A percentile compares a stretch with the other conserved stretches of the same genome.
phyloP scores from a whole-genome alignment of 768 basidiomycete species.

The Suillus luteus region DNA sequence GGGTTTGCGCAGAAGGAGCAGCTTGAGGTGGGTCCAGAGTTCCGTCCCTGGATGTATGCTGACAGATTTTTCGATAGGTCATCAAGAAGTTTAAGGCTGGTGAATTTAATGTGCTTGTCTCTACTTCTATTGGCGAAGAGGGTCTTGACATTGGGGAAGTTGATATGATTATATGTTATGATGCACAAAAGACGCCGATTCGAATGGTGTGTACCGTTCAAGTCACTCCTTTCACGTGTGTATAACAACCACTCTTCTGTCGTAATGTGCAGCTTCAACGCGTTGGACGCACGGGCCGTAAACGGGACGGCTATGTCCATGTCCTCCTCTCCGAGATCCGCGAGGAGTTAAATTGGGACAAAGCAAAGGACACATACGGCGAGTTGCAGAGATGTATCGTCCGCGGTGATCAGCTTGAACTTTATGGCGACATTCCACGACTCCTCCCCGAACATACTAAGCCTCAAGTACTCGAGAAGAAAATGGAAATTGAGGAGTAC shows the following conservation, averaged over 20 bases:
- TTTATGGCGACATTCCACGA: conserved; percentile 90
- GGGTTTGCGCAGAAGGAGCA: conserved; percentile 93
- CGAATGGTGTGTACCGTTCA: conserved; percentile 73
- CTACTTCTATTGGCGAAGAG: conserved; percentile 97
- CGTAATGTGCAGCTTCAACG: conserved; percentile 76
- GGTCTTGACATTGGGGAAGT: conserved; percentile 98
- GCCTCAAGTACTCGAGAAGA: conserved; percentile 77
- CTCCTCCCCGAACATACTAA: conserved; percentile 78
- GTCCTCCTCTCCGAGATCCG: conserved; percentile 88
- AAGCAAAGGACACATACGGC: conserved; percentile 82
- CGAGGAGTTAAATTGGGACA: conserved; percentile 89
- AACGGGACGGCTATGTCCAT: conserved; percentile 86
- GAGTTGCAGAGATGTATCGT: conserved; percentile 88
- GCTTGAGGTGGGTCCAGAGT: conserved; percentile 60
- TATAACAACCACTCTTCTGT: conserved; percentile 13
- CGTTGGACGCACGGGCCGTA: conserved; percentile 92
- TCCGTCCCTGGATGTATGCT: conserved; percentile 9
- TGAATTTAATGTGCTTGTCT: conserved; percentile 88
- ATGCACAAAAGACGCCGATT: conserved; percentile 93
- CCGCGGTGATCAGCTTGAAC: conserved; percentile 82
- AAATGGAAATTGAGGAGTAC: conserved; percentile 80
- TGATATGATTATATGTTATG: conserved; percentile 94
- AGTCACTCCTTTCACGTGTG: not conserved
- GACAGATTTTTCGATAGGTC: conserved; percentile 47
- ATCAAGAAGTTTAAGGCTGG: conserved; percentile 87